Conservation (phyloP, 164 flowering plant genomes). For the Magnolia officinalis region DNA sequence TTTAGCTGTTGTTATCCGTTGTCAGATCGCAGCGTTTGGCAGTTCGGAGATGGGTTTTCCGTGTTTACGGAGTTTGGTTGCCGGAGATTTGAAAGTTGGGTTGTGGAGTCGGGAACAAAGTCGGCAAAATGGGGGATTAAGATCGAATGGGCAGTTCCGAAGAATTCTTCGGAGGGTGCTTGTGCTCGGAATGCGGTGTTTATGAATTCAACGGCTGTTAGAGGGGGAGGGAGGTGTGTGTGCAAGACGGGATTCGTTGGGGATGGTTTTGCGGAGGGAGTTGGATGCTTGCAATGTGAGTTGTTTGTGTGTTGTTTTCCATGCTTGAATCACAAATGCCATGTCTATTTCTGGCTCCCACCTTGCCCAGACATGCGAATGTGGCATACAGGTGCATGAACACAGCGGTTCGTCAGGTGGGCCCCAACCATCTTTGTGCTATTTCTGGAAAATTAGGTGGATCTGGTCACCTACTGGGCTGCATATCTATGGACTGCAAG, state of each 20-base stretch:
- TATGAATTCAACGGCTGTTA: conserved; percentile 52
- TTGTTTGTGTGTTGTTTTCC: neutral
- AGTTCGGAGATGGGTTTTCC: conserved; percentile 44
- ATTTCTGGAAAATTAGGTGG: too few species aligned
- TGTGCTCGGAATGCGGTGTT: conserved; percentile 48
- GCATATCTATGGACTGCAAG: too few species aligned
- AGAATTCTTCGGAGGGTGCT: conserved; percentile 26
- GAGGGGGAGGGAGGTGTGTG: conserved; percentile 53
- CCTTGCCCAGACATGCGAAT: too few species aligned
- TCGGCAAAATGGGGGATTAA: conserved; percentile 58
- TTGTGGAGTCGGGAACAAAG: conserved; percentile 26
- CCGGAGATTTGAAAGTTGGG: conserved; percentile 74
- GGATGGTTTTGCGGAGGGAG: conserved; percentile 59
- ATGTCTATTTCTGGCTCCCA: neutral
- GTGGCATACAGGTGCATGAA: too few species aligned
- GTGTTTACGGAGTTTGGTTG: conserved; percentile 56
- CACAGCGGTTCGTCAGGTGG: too few species aligned
- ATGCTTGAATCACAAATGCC: neutral
- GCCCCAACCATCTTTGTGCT: too few species aligned
- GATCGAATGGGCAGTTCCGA: conserved; percentile 74
- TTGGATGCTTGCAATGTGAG: conserved; percentile 74
- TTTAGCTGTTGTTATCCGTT: conserved; percentile 69
- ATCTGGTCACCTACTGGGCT: too few species aligned
- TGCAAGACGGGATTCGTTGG: conserved; percentile 63
- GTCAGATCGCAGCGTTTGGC: conserved; percentile 52